A percentile compares a stretch with the other conserved stretches of the same genome.
phyloP scores from a whole-genome alignment of 176 grass and related monocot genomes.

The Puccinellia tenuiflora region DNA sequence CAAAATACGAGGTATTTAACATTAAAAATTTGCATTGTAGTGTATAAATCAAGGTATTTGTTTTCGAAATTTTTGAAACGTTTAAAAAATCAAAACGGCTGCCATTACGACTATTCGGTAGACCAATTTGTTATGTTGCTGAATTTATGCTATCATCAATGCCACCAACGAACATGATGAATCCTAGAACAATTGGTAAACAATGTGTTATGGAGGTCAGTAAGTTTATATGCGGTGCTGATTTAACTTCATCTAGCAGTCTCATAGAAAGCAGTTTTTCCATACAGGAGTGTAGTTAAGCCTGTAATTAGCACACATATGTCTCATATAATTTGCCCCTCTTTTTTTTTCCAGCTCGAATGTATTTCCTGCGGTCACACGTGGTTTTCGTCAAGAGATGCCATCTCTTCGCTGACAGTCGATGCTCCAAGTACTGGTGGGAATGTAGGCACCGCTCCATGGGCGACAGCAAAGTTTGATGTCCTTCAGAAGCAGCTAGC shows the following conservation, averaged over 20 bases:
- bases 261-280: background rate
- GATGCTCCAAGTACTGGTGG: slow-evolving; percentile 45
- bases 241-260: background rate
- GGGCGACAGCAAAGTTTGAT: slow-evolving; percentile 81
- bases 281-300: background rate
- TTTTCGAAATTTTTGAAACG: no score
- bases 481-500: slow-evolving; percentile 69
- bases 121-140: background rate
- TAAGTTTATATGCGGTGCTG: background rate
- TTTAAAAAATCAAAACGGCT: no score
- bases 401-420: slow-evolving; percentile 60
- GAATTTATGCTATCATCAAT: background rate
- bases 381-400: slow-evolving; percentile 78
- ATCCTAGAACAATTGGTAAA: background rate
- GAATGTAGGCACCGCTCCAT: slow-evolving; percentile 68
- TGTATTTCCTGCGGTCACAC: slow-evolving; percentile 68
- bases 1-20: no score
- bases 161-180: background rate
- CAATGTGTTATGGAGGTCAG: background rate
- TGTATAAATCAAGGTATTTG: no score
- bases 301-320: background rate
- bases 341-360: slow-evolving; percentile 56
- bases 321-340: background rate
- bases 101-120: no score
- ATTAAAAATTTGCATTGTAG: no score